Evolutionary conservation across 2,329 filamentous ascomycete genomes (phyloP).

Genomic region (Cercospora brassicicola): DNA sequence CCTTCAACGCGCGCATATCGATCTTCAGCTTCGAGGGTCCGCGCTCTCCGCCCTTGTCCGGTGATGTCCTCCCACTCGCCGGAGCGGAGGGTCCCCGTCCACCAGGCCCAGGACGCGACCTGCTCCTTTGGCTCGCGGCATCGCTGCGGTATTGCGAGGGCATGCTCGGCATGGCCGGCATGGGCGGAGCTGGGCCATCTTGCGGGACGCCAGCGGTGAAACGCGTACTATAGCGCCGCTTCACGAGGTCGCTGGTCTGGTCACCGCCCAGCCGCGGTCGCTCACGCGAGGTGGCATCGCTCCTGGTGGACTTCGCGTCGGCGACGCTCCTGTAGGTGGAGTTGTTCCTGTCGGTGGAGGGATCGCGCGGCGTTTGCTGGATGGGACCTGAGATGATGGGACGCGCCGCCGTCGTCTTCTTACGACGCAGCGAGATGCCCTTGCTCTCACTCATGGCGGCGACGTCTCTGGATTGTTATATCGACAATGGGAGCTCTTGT

Average conservation of each 20-base stretch:
- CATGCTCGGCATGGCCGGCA: constrained; percentile 62
- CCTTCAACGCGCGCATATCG: constrained; percentile 74
- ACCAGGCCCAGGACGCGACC: constrained; percentile 3
- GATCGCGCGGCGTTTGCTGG: constrained; percentile 22
- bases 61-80: constrained; percentile 41
- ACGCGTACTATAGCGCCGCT: constrained; percentile 88
- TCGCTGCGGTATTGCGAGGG: constrained; percentile 56
- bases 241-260: constrained; percentile 78
- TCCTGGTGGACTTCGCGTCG: constrained; percentile 20
- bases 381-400: constrained; percentile 63
- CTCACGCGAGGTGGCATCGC: constrained; percentile 39
- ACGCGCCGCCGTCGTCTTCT: constrained; percentile 56
- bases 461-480: background rate
- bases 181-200: constrained; percentile 64
- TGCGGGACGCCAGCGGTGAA: constrained; percentile 68
- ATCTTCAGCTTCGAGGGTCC: constrained; percentile 58
- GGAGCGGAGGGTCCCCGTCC: background rate
- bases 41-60: constrained; percentile 19
- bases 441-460: constrained; percentile 50
- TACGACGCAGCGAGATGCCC: constrained; percentile 61
- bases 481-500: background rate
- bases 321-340: constrained; percentile 27
- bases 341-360: constrained; percentile 25
- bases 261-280: constrained; percentile 47
- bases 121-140: constrained; percentile 6